Base-by-base conservation (phyloP, 805 yeast genomes). In the Lipomyces sp. region DNA sequence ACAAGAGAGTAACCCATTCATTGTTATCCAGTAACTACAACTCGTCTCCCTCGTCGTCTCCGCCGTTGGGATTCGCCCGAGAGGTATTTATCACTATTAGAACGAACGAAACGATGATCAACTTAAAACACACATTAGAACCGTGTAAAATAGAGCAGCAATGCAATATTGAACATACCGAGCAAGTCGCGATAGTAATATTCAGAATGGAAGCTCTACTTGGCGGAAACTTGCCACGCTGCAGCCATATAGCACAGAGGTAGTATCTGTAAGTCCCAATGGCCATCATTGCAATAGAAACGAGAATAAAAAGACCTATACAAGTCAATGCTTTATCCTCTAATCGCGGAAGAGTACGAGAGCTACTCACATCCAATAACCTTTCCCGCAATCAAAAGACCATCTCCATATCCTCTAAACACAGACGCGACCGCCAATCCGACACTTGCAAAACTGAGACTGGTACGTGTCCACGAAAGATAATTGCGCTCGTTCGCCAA, bases 401-500 rank as follows among this genome's bases (percentile, higher is more conserved):
- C 61, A 39, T 71, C 71, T n/a, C 65, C 65, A 59, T 59, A 67
- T 10, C 79, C 67, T 42, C 86, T 75, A 73, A 85, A 83, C 67
- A 86, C 76, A 73, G 86, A 88, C 1, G 87, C 80, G 45, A 85
- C 77, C 7, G 87, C 89, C 2, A 86, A 81, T 0, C 89, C 89
- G 15, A 84, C 80, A 13, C 86, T 81, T 29, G 86, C 81, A 71
- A 85, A 84, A 51, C 86, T 80, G 50, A 86, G 76, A 1, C 85
- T 80, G 0, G 89, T 86, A 56, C 89, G 79, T 48, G 84, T 74
- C 89, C 89, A 86, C 2, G 89, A 88, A 18, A 86, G 77, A 69
- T 82, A 86, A 5, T 89, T 86, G 50, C 89, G 77, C 72, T 86
- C 89, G 71, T 86, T 86, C 53, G 89, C 89, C 73, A 86, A 74